Base-by-base conservation (phyloP, 805 yeast species). In the Teunomyces barrocoloradensis region DNA sequence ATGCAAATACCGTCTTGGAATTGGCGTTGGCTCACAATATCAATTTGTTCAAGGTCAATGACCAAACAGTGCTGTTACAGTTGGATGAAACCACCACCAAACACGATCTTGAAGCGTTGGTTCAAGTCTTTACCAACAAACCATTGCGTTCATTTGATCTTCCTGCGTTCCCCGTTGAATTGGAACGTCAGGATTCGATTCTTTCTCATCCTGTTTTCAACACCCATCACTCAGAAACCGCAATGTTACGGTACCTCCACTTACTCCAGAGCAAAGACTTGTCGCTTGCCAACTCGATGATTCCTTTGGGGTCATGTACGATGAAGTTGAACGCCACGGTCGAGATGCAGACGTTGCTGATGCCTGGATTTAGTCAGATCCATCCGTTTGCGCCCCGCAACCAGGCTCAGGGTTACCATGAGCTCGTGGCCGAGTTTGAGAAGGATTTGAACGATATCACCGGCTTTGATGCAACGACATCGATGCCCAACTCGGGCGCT, bases 401-500 rank as follows among this genome's bases (percentile, higher is more conserved):
- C 55, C 99, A 94, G 73, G 94, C 95, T n/a, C 61, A 73, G 54
- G 99, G 99, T 33, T 94, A 92, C 68, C 64, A 77, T 54, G 85
- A 87, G 62, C 69, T 94, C 50, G 81, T 91, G 43, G 61, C 68
- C 18, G 96, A 88, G 61, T 79, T 94, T 29, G 96, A 88, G 65
- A 71, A 75, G 32, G 98, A 94, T 67, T 75, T 94, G 55, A 87
- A 91, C 47, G 89, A 87, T 53, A 91, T 94, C 53, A 92, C 99
- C 9, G 98, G 98, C 0, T 89, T 94, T 60, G 88, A 84, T 51
- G 92, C 88, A 35, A 85, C 96, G 17, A 87, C 97, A 2, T 73
- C 89, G 50, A 95, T 89, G 84, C 99, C 99, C 53, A 94, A 94
- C 65, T 89, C 97, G 34, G 99, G 99, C 56, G 98, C 99, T 34